Evolutionary conservation across 805 yeast species (phyloP).

Genomic region (Cyberlindnera xylosilytica): DNA sequence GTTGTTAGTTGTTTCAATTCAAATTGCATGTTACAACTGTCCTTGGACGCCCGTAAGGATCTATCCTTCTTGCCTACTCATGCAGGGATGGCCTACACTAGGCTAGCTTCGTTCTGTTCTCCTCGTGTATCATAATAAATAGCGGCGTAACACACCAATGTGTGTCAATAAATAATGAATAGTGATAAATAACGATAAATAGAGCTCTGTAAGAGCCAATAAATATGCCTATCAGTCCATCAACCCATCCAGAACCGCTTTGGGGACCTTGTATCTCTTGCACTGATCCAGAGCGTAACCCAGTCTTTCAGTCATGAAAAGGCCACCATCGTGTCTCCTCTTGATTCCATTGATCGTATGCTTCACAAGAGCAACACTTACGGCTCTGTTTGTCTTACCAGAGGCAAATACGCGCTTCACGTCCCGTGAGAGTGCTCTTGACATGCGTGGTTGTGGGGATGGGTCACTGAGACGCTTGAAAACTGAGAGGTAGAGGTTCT

Average conservation of each 20-base stretch:
- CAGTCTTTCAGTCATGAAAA: conserved; percentile 11
- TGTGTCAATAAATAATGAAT: conserved; percentile 1
- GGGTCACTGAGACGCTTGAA: conserved; percentile 7
- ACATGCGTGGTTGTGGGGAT: conserved; percentile 2
- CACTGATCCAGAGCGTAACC: conserved; percentile 15
- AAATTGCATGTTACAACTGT: too few relatives aligned
- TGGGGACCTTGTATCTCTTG: conserved; percentile 10
- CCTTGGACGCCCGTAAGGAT: too few relatives aligned
- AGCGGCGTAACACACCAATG: too few relatives aligned
- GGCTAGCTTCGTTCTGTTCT: too few relatives aligned
- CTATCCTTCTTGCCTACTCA: too few relatives aligned
- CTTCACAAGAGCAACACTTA: conserved; percentile 6
- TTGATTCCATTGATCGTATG: conserved; percentile 9
- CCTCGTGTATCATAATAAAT: too few relatives aligned
- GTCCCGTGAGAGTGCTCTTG: conserved; percentile 3
- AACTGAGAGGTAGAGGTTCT: conserved; percentile 5
- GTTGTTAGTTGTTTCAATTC: too few relatives aligned
- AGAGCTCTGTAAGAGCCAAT: too few relatives aligned
- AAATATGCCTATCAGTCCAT: conserved; percentile 6
- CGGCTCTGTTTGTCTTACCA: conserved; percentile 5
- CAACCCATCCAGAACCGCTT: conserved; percentile 6
- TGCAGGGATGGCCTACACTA: too few relatives aligned
- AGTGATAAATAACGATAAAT: not conserved
- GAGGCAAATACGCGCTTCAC: conserved; percentile 3
- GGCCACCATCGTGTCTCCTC: conserved; percentile 2